Evolutionary conservation across 352 stramenopile genomes (phyloP), one percentile per base, ranked within the genome.

Genomic region (Phytophthora vignae): DNA sequence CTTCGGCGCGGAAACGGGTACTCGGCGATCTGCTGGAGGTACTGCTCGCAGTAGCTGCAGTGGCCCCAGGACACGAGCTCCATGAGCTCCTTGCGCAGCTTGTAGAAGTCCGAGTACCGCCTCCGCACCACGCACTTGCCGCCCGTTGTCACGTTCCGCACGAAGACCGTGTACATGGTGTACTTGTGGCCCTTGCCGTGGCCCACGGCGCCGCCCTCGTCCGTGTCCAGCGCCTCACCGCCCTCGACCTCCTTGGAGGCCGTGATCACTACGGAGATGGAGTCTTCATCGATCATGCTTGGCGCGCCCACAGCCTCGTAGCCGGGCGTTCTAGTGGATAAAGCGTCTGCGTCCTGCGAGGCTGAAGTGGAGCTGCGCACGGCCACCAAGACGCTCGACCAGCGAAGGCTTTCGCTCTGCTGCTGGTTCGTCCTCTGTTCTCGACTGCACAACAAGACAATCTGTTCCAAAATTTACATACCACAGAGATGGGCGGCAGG

Each of bases 81-180:
- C 58, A 95, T 86, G 56, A 96, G 84, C 73, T 96, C 80, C 66
- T 94, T 93, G 48, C 89, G 84, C 19, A 96, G 78, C 71, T 92
- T 85, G 74, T 85, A 96, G 61, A 96, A 96, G 73, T 96, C 87
- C 58, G 87, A 95, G 70, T 96, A 96, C n/a, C 89, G 81, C 15
- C 89, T 88, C 36, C 85, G 70, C 46, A 90, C 89, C 38, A 94
- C 85, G 50, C 85, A 91, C 67, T 96, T 96, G 69, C 76, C 77
- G 65, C 86, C 83, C 27, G 82, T 91, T 33, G 77, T 81, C 62
- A 84, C 64, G 67, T 95, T 96, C 60, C 87, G 85, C 67, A 96
- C 85, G 61, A 91, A 88, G 15, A 95, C 85, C 29, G 85, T 96
- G 80, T 96, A 96, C 71, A 93, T 87, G n/a, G 89, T 96, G 68